phyloP scores from a whole-genome alignment of 73 alveolate genomes.

The Tetrahymena thermophila region DNA sequence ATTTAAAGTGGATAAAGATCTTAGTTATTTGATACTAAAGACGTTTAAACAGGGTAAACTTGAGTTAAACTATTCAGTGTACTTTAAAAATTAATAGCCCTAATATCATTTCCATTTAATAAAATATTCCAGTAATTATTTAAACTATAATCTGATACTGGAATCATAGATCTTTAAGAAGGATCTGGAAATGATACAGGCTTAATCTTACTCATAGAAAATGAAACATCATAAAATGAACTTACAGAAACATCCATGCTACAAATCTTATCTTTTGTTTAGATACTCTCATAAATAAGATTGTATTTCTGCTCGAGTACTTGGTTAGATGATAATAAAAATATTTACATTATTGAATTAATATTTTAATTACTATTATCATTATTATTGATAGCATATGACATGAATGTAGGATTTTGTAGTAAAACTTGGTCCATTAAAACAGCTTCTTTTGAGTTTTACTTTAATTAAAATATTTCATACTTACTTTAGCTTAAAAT shows the following conservation, averaged over 20 bases:
- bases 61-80: neutral
- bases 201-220: neutral
- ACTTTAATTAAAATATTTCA: neutral
- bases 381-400: neutral
- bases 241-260: neutral
- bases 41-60: neutral
- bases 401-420: neutral
- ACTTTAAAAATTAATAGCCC: neutral
- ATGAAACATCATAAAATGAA: neutral
- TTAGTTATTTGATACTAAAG: neutral
- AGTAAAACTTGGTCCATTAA: neutral
- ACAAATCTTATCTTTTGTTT: neutral
- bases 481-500: neutral
- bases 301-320: neutral
- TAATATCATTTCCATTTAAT: neutral
- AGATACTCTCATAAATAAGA: neutral
- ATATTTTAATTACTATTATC: too few relatives aligned
- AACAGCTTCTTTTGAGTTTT: neutral
- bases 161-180: neutral
- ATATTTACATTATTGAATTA: neutral
- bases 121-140: neutral
- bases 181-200: neutral
- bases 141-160: neutral
- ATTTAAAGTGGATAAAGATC: neutral
- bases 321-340: neutral